Evolutionary conservation across 179 eudicot genomes (phyloP), one percentile per base, ranked within the genome.

Genomic region (Gypsophila paniculata): DNA sequence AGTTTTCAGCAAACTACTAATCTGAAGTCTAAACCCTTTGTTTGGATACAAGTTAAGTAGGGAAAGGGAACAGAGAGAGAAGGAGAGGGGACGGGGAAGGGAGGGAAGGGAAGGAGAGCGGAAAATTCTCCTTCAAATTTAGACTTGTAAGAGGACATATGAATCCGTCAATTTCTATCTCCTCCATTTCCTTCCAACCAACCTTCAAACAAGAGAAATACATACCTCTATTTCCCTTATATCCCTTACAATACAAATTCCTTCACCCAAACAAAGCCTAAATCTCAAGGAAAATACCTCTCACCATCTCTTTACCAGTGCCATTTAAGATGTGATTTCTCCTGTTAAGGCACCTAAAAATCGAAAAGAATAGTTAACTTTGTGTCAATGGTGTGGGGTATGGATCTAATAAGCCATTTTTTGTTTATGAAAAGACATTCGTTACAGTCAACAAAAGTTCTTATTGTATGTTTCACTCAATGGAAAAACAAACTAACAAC

Each of bases 381-480:
- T 14, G 32, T 55, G 11, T 6, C 6, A 8, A 9, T 2, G 46
- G 49, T 10, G 62, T 71, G 18, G 19, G 21, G 39, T 18, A 71
- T 71, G 78, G 82, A 75, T 17, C 42, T 60, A 23, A 68, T 79
- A 14, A 39, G 19, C 4, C 52, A 22, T 36, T 53, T 75, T 17
- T 29, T 29, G 82, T 75, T 34, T 72, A 68, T 59, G 75, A 72
- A 60, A 79, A 71, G 66, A 60, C 73, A 29, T 64, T 79, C 21
- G 79, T 79, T 60, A 75, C 72, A 71, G 71, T 79, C 73, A 79
- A 72, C 70, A 71, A 62, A 75, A 75, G 60, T 67, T 59, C 79
- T 22, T 79, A 79, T 14, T 75, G 76, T 11, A 79, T 79, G 78
- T 74, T 65, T 59, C 73, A 75, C 79, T 75, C 82, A 61, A 71